These are phyloP conservation scores for Pichia eremophila DNA, from an alignment of 805 yeast genomes.

Conservation along the genomic window DNA sequence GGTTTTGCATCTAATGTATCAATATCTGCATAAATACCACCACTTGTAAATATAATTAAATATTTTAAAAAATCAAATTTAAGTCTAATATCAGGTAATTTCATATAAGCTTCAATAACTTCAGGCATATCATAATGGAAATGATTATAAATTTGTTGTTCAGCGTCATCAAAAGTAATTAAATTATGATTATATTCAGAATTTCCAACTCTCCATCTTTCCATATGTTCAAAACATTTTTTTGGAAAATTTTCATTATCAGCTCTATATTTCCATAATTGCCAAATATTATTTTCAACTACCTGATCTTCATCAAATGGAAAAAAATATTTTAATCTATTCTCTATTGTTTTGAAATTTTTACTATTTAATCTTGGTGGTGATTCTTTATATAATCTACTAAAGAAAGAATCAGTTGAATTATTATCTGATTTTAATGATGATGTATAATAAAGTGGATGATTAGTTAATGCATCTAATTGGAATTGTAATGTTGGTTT, in stretches of 20 bases:
- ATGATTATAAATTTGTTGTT: conserved; percentile 19
- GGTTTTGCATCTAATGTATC: conserved; percentile 50
- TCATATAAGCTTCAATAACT: conserved; percentile 38
- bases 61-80: conserved; percentile 49
- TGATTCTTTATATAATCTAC: conserved; percentile 3
- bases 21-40: conserved; percentile 57
- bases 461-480: conserved; percentile 1
- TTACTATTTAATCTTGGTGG: conserved; percentile 16
- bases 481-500: neutral
- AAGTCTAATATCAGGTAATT: conserved; percentile 41
- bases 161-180: conserved; percentile 22
- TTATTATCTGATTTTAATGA: conserved; percentile 1
- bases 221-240: conserved; percentile 23
- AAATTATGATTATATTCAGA: conserved; percentile 24
- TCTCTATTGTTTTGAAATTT: conserved; percentile 20
- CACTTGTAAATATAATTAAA: conserved; percentile 39
- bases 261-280: conserved; percentile 18
- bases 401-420: conserved; percentile 1
- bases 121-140: conserved; percentile 35
- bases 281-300: conserved; percentile 26
- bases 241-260: conserved; percentile 24
- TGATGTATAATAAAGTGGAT: neutral
- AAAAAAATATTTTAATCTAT: conserved; percentile 17
- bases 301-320: conserved; percentile 16
- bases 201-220: conserved; percentile 26